Evolutionary conservation across 2,329 filamentous ascomycete genomes (phyloP).

Genomic region (Alternaria ventricosa): DNA sequence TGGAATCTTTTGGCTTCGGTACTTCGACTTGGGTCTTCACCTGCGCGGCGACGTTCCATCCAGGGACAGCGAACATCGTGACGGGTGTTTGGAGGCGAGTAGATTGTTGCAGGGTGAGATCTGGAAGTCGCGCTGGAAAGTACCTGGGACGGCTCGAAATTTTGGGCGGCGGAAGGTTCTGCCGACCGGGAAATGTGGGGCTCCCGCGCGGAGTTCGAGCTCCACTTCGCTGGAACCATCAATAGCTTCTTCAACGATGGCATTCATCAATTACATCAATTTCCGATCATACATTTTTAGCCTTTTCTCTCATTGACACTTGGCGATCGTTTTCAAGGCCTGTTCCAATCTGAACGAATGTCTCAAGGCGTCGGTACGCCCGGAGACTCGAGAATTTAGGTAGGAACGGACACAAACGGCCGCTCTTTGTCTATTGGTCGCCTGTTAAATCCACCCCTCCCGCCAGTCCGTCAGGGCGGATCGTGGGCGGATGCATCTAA

Average conservation of each 20-base stretch:
- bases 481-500: background rate
- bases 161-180: slow-evolving; percentile 27
- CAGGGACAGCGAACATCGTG: slow-evolving; percentile 88
- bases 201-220: slow-evolving; percentile 22
- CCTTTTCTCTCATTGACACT: accelerated
- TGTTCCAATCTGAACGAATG: accelerated
- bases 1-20: slow-evolving; percentile 42
- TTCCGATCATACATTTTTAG: background rate
- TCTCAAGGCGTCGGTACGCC: background rate
- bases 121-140: background rate
- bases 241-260: background rate
- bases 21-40: slow-evolving; percentile 72
- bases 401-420: background rate
- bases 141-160: slow-evolving; percentile 14
- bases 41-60: slow-evolving; percentile 82
- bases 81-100: background rate
- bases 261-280: accelerated
- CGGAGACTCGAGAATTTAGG: background rate
- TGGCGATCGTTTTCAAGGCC: background rate
- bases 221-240: background rate
- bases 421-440: background rate
- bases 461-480: background rate
- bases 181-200: slow-evolving; percentile 25
- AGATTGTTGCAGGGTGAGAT: background rate
- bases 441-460: background rate